phyloP scores from a whole-genome alignment of 1,139 yeast genomes.

The Geotrichum phurueaensis region DNA sequence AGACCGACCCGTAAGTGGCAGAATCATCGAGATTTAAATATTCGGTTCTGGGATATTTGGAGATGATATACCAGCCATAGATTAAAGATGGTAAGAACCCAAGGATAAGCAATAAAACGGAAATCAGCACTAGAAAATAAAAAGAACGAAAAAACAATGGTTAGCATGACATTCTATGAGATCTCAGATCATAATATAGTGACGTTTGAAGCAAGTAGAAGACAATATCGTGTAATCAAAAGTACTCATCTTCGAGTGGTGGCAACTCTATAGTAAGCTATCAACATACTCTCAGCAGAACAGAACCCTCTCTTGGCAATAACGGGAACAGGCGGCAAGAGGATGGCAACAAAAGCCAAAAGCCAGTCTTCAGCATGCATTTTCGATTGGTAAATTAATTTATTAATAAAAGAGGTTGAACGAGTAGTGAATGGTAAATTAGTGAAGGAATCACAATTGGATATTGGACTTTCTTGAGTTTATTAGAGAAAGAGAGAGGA shows the following conservation, averaged over 20 bases:
- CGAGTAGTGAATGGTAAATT: neutral
- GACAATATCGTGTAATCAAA: neutral
- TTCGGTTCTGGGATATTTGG: conserved; percentile 31
- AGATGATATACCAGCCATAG: conserved; percentile 37
- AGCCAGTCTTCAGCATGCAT: conserved; percentile 21
- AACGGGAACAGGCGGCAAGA: conserved; percentile 68
- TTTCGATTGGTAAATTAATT: neutral
- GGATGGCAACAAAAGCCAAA: conserved; percentile 38
- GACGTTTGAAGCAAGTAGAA: neutral
- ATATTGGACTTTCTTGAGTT: neutral
- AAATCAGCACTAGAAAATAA: conserved; percentile 45
- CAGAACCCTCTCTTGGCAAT: conserved; percentile 58
- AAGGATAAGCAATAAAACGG: conserved; percentile 59
- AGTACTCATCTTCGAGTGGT: neutral
- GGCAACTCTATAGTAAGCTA: neutral
- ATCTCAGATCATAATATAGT: neutral
- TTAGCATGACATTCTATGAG: neutral
- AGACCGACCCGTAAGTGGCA: conserved; percentile 14
- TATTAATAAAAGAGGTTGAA: neutral
- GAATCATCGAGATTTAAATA: conserved; percentile 11
- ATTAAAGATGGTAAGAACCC: conserved; percentile 68
- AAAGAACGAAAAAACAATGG: neutral
- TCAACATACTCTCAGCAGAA: conserved; percentile 48
- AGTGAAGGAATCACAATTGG: neutral
- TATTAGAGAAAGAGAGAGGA: neutral